Evolutionary conservation across 2,329 filamentous ascomycete species (phyloP), one percentile per base, ranked within the genome.

Genomic region (Diaporthe citri): DNA sequence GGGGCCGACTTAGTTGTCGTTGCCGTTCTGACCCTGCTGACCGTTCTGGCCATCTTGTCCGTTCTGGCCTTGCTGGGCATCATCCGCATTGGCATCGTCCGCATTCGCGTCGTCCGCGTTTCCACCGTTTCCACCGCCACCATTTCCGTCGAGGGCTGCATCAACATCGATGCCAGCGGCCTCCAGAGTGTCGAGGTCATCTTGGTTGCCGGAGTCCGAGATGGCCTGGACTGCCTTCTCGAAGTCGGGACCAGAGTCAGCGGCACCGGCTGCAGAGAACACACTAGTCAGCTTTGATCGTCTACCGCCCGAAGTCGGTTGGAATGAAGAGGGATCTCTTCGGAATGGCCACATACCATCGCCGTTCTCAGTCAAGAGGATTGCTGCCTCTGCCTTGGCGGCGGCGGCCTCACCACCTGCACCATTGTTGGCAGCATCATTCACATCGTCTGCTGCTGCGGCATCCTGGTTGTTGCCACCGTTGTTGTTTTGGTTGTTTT

Each of bases 301-400:
- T n/a, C 22, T 13, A 22, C 20, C 2, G 34, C 1, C 36, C 36
- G 36, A 5, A 41, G 17, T 1, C 3, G 34, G 9, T 22, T 17
- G 43, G 5, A 28, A 15, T n/a, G 22, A 6, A 22, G 1, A 56
- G 2, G 43, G 15, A 17, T 13, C 22, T 36, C 3, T 20, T 17
- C 13, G 28, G 12, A 12, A 9, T n/a, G 13, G 9, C 36, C 9
- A 66, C 73, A 4, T 72, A 75, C 73, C 73, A 52, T 75, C 73
- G 12, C 73, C 73, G 43, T 75, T 75, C 39, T 75, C 51, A 4
- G 34, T 52, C 39, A 75, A 41, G 22, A 75, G 73, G 51, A 75
- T 72, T 4, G 73, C 73, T 25, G 73, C 73, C 59, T 72, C 73
- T 41, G 73, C 73, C 31, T 48, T 48, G 25, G 71, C 73, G 22